phyloP scores from a whole-genome alignment of 2,329 filamentous ascomycete species.

The Phoma herbarum region DNA sequence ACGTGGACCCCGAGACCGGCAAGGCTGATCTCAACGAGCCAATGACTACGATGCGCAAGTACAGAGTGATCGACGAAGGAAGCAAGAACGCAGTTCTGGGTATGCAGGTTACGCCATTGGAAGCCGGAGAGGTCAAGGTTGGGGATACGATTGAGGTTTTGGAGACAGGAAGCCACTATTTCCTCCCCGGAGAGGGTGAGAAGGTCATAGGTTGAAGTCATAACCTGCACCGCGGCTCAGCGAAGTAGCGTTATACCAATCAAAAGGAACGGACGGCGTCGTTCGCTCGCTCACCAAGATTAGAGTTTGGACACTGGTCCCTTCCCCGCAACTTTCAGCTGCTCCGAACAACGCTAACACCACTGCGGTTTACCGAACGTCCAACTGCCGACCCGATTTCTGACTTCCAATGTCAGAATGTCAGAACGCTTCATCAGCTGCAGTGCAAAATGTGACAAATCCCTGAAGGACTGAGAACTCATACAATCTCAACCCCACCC shows the following conservation, averaged over 20 bases:
- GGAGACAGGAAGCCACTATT: conserved; percentile 46
- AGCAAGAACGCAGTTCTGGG: conserved; percentile 68
- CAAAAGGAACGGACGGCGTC: not conserved
- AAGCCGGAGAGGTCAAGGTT: conserved; percentile 40
- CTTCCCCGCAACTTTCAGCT: not conserved
- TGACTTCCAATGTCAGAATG: conserved; percentile 12
- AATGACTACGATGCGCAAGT: conserved; percentile 65
- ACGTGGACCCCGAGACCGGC: conserved; percentile 71
- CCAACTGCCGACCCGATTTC: not conserved
- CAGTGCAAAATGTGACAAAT: not conserved
- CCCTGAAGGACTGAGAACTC: too few species aligned
- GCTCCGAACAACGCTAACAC: not conserved
- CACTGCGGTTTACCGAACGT: not conserved
- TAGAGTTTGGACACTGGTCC: not conserved
- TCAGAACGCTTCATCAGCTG: conserved; percentile 6
- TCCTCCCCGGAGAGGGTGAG: conserved; percentile 25
- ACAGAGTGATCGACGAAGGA: conserved; percentile 68
- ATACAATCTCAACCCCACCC: too few species aligned
- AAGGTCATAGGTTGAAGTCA: conserved; percentile 12
- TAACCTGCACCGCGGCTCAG: not conserved
- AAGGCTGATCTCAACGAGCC: conserved; percentile 64
- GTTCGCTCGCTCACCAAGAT: not conserved
- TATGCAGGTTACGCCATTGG: conserved; percentile 69
- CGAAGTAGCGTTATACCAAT: not conserved
- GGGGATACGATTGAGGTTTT: conserved; percentile 47